Evolutionary conservation across 352 stramenopile species (phyloP).

Genomic region (Globisporangium iwayamae): DNA sequence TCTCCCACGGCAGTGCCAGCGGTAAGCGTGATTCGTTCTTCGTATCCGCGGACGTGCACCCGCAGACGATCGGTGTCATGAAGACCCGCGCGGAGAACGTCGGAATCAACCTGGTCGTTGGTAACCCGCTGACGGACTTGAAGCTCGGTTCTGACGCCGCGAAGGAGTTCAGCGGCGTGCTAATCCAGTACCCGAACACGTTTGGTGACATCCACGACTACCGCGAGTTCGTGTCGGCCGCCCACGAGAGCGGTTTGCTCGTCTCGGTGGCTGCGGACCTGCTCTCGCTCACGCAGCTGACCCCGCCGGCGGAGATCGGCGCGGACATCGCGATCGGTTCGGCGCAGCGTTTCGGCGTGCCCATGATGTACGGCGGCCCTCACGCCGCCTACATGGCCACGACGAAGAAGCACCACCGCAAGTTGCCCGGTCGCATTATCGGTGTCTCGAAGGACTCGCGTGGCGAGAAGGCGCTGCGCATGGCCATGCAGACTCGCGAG

Average conservation of each 20-base stretch:
- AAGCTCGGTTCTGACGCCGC: conserved; percentile 70
- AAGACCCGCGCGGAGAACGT: conserved; percentile 89
- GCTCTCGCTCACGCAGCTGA: conserved; percentile 94
- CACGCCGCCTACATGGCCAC: conserved; percentile 97
- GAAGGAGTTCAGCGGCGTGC: conserved; percentile 91
- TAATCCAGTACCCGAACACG: conserved; percentile 99
- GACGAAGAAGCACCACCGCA: conserved; percentile 94
- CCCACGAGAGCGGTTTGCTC: conserved; percentile 87
- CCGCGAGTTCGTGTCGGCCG: conserved; percentile 83
- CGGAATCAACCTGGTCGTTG: conserved; percentile 94
- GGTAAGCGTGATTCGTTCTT: conserved; percentile 97
- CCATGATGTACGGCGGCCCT: conserved; percentile 98
- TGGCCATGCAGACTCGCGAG: conserved; percentile 99
- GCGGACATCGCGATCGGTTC: conserved; percentile 98
- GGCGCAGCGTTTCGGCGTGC: conserved; percentile 98
- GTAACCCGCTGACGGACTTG: conserved; percentile 74
- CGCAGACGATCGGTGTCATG: conserved; percentile 92
- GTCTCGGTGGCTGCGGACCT: conserved; percentile 97
- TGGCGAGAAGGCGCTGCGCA: conserved; percentile 94
- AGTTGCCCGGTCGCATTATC: conserved; percentile 98
- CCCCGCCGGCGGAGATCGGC: conserved; percentile 92
- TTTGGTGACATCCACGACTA: conserved; percentile 94
- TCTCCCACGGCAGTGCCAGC: conserved; percentile 93
- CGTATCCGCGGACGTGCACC: conserved; percentile 89
- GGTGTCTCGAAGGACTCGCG: conserved; percentile 96